Evolutionary conservation across 108 stramenopile genomes (phyloP).

Genomic region (Cyclotella cryptica): DNA sequence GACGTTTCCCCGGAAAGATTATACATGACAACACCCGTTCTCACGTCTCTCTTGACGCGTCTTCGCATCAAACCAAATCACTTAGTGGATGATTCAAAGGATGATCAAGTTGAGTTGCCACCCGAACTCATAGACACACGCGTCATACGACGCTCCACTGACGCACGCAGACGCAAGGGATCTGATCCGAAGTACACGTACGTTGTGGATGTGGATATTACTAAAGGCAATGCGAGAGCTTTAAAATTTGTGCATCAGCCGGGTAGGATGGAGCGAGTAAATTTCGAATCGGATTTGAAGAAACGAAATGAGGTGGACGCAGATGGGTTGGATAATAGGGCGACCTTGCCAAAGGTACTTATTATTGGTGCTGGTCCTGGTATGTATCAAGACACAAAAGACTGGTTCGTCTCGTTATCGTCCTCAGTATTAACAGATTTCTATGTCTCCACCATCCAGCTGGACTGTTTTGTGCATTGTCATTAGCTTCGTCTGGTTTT

Average conservation of each 20-base stretch:
- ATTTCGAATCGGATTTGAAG: conserved; percentile 4
- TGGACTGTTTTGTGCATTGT: conserved; percentile 92
- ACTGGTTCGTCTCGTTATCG: neutral
- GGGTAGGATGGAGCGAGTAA: conserved; percentile 54
- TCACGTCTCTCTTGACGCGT: conserved; percentile 43
- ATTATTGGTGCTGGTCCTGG: conserved; percentile 88
- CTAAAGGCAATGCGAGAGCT: conserved; percentile 25
- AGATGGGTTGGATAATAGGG: neutral
- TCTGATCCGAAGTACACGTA: conserved; percentile 70
- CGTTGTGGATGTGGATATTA: conserved; percentile 71
- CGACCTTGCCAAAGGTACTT: conserved; percentile 49
- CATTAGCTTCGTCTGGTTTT: conserved; percentile 67
- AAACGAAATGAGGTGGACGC: neutral
- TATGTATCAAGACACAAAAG: neutral
- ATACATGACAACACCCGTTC: conserved; percentile 55
- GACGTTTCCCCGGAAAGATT: conserved; percentile 26
- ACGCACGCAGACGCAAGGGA: conserved; percentile 67
- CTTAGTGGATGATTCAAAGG: neutral
- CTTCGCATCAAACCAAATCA: conserved; percentile 37
- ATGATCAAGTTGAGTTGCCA: conserved; percentile 24
- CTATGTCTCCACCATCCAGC: conserved; percentile 28
- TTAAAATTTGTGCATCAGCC: conserved; percentile 49
- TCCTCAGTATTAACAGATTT: conserved; percentile 58
- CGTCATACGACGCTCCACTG: conserved; percentile 81
- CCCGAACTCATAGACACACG: conserved; percentile 50